These are phyloP conservation scores for Lactifluus pinguis DNA, from an alignment of 768 basidiomycete species.

Conservation along the genomic window DNA sequence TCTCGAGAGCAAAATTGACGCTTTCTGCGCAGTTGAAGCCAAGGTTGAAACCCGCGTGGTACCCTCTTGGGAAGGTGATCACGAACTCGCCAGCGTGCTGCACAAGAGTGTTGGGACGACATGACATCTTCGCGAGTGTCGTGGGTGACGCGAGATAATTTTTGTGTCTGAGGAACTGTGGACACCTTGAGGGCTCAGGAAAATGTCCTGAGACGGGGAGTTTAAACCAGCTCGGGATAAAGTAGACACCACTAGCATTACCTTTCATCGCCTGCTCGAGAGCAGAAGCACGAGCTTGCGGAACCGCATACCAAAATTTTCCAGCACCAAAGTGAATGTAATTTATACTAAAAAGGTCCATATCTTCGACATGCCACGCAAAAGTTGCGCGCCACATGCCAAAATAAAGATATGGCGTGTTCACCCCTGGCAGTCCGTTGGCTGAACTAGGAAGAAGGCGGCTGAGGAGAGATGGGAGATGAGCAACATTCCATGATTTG, in stretches of 20 bases:
- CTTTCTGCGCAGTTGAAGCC: slow-evolving; percentile 96
- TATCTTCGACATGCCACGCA: slow-evolving; percentile 99
- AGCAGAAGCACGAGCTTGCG: slow-evolving; percentile 70
- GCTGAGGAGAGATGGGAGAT: slow-evolving; percentile 77
- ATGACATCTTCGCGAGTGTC: slow-evolving; percentile 68
- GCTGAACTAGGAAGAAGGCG: slow-evolving; percentile 61
- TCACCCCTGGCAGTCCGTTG: slow-evolving; percentile 85
- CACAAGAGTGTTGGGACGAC: slow-evolving; percentile 76
- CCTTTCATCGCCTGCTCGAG: slow-evolving; percentile 90
- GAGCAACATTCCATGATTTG: slow-evolving; percentile 88
- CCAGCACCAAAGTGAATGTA: slow-evolving; percentile 98
- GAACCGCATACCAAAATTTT: slow-evolving; percentile 95
- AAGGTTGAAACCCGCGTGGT: slow-evolving; percentile 95
- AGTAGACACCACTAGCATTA: slow-evolving; percentile 27
- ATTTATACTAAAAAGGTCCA: slow-evolving; percentile 98
- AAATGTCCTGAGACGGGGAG: slow-evolving; percentile 57
- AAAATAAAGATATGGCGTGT: slow-evolving; percentile 95
- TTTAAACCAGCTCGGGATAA: neutral
- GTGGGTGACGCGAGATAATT: slow-evolving; percentile 89
- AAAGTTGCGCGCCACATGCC: slow-evolving; percentile 99
- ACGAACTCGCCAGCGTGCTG: slow-evolving; percentile 96
- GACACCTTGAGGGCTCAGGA: slow-evolving; percentile 72
- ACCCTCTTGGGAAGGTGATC: slow-evolving; percentile 89
- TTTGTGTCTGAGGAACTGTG: slow-evolving; percentile 95
- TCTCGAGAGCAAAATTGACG: slow-evolving; percentile 92